These are phyloP conservation scores for Diplocarpon rosae DNA, from an alignment of 2,329 filamentous ascomycete genomes.

Conservation along the genomic window DNA sequence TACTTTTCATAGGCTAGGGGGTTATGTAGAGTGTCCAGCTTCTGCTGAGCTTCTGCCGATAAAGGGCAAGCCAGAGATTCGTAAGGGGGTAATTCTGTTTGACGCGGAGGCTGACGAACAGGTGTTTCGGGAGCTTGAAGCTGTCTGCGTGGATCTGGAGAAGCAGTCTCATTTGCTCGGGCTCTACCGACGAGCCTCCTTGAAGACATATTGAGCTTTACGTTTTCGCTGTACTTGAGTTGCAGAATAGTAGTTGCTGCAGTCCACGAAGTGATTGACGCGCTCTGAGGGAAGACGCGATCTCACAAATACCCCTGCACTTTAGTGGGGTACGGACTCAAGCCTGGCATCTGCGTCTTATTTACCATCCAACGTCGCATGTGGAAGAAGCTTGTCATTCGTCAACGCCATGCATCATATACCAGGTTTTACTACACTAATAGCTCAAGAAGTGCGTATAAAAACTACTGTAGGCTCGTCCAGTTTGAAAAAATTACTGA, in stretches of 20 bases:
- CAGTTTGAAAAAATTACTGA: too few species aligned
- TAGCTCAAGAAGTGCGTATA: too few species aligned
- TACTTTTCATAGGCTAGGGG: conserved; percentile 33
- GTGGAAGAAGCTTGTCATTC: too few species aligned
- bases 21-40: conserved; percentile 34
- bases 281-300: neutral
- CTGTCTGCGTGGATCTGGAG: conserved; percentile 12
- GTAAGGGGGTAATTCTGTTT: conserved; percentile 36
- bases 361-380: too few species aligned
- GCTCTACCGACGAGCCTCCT: conserved; percentile 16
- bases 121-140: conserved; percentile 8
- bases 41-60: conserved; percentile 33
- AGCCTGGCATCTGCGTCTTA: too few species aligned
- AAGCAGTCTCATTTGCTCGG: conserved; percentile 13
- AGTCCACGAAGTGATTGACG: neutral
- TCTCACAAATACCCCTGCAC: too few species aligned
- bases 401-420: too few species aligned
- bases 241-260: neutral
- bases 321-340: too few species aligned
- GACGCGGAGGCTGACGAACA: conserved; percentile 3
- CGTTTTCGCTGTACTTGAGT: neutral
- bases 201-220: conserved; percentile 13
- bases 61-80: conserved; percentile 41
- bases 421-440: too few species aligned
- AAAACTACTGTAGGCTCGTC: too few species aligned